Evolutionary conservation across 1,139 yeast genomes (phyloP), one percentile per base, ranked within the genome.

Genomic region (Lodderomyces metapsilosis): DNA sequence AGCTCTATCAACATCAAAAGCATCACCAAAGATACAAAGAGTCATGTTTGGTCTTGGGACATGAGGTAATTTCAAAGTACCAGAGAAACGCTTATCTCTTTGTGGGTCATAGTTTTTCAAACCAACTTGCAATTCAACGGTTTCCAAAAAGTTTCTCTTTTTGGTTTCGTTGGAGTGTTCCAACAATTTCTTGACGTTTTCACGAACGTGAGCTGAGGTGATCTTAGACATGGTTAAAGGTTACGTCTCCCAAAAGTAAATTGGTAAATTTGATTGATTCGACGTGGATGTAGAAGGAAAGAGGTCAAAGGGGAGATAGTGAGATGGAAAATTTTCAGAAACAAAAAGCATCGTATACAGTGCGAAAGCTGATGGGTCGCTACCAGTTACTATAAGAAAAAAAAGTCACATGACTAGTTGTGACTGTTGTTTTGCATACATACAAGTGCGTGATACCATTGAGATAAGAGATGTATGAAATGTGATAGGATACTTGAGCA

Each of bases 1-100:
- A 68, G 99, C 98, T 84, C 99, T 91, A 85, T 94, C 99, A 63
- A 88, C 95, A 77, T 94, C 99, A 70, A 92, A 92, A 71, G 98
- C 98, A 75, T 94, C 98, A 85, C 98, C 99, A 66, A 94, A 92
- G 71, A 94, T 89, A 80, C 98, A 94, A 81, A 94, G 78, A 78
- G 98, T 88, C 98, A 94, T 88, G 96, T 92, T 92, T 79, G 99
- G 99, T 84, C 99, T 94, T 81, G 98, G 98, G 61, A 95, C 96
- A 71, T 84, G 84, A 70, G 99, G 99, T 67, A 94, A 84, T 81
- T 85, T 92, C 80, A 94, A 85, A 69, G 98, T 71, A 82, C 99
- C 99, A 73, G 98, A 91, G 98, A 94, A 94, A 88, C 99, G 98
- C 92, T 94, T 94, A 79, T 94, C 99, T 87, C 99, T 91, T 83